Evolutionary conservation across 306 rosid genomes (phyloP).

Genomic region (Acacia crassicarpa): DNA sequence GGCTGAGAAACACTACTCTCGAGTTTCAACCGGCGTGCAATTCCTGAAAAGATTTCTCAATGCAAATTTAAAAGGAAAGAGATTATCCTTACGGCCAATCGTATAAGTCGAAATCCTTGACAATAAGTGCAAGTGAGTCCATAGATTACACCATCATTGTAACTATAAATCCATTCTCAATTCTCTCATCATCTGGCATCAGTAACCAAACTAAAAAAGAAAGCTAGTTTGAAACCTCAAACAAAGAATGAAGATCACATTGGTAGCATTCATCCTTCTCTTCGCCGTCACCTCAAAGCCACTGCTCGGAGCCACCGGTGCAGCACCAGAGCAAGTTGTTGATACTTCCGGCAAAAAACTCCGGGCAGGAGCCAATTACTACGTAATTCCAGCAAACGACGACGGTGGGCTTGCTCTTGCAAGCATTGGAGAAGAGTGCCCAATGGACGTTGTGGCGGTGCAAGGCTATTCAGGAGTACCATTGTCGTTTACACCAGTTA

Average conservation of each 20-base stretch:
- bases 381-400: conserved; percentile 23
- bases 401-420: conserved; percentile 43
- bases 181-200: background rate
- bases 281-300: conserved; percentile 24
- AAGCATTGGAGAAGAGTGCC: conserved; percentile 29
- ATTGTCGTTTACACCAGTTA: conserved; percentile 29
- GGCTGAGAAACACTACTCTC: background rate
- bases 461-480: background rate
- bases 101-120: background rate
- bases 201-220: background rate
- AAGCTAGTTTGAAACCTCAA: background rate
- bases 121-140: background rate
- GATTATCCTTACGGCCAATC: background rate
- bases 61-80: background rate
- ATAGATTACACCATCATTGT: background rate
- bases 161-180: background rate
- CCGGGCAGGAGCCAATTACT: conserved; percentile 20
- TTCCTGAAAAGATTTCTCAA: no score
- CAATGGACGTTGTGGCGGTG: conserved; percentile 43
- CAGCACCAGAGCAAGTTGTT: conserved; percentile 27
- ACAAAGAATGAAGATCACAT: background rate
- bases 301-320: conserved; percentile 4
- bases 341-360: conserved; percentile 39
- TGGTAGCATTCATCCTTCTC: conserved; percentile 28
- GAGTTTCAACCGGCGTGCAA: background rate